These are phyloP conservation scores for Xylaria sp. DNA, from an alignment of 495 filamentous ascomycete genomes.

Conservation along the genomic window DNA sequence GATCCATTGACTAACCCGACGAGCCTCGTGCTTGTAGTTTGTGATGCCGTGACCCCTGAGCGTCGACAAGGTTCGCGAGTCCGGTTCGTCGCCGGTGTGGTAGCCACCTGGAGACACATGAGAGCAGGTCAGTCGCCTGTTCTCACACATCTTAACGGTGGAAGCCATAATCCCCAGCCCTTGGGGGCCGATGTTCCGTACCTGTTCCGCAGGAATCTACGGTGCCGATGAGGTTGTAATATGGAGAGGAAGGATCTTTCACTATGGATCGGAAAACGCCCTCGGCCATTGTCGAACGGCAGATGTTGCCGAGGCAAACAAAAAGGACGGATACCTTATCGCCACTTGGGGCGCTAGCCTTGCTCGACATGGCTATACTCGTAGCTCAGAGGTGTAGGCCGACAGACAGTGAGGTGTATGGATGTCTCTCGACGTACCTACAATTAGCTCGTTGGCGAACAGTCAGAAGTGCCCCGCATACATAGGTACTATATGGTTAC, in stretches of 20 bases:
- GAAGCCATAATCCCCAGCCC: constrained; percentile 1
- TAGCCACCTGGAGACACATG: constrained; percentile 63
- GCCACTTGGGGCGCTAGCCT: constrained; percentile 18
- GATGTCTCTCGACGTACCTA: neutral
- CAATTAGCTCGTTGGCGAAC: neutral
- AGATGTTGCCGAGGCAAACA: constrained; percentile 97
- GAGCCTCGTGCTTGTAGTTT: constrained; percentile 77
- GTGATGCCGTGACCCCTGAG: constrained; percentile 75
- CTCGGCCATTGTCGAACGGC: constrained; percentile 94
- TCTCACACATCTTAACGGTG: neutral
- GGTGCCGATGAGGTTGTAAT: constrained; percentile 64
- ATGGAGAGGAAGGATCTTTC: constrained; percentile 54
- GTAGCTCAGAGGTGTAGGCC: neutral
- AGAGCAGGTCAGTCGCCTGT: constrained; percentile 1
- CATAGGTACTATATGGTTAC: no score
- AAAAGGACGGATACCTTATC: constrained; percentile 80
- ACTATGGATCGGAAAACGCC: constrained; percentile 82
- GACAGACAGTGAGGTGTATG: neutral
- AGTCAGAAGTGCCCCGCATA: neutral
- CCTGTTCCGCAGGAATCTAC: constrained; percentile 92
- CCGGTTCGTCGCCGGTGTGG: constrained; percentile 74
- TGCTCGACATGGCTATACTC: constrained; percentile 20
- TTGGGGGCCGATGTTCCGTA: constrained; percentile 22
- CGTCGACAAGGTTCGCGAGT: constrained; percentile 84
- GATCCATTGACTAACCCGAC: constrained; percentile 62